A percentile compares a stretch with the other conserved stretches of the same genome.
phyloP scores from a whole-genome alignment of 2,329 filamentous ascomycete species.

The Apiospora arundinis region DNA sequence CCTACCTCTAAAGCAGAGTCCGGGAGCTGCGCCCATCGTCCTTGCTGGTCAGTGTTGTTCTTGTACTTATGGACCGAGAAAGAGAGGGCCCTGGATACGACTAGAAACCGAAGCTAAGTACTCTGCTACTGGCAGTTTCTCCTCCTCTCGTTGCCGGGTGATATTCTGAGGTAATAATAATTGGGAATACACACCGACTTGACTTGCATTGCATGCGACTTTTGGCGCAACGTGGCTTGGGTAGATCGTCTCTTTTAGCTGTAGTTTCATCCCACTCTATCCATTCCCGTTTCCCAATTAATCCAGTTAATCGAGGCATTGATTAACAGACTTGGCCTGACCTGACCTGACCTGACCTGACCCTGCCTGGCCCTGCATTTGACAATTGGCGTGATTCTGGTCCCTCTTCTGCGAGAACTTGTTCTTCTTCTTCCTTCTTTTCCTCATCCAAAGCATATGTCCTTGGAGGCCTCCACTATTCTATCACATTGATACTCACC shows the following conservation, averaged over 20 bases:
- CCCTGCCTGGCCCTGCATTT: slow-evolving; percentile 10
- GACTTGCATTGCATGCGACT: slow-evolving; percentile 11
- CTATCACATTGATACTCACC: background rate
- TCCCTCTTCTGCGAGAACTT: slow-evolving; percentile 12
- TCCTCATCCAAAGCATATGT: background rate
- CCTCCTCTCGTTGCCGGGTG: slow-evolving; percentile 11
- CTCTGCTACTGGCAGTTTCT: slow-evolving; percentile 1
- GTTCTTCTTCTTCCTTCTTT: slow-evolving; percentile 2
- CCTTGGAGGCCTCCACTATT: slow-evolving; percentile 12
- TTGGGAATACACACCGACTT: slow-evolving; percentile 18
- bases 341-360: slow-evolving; percentile 1
- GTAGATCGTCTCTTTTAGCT: slow-evolving; percentile 15
- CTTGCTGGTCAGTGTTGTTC: too few relatives aligned
- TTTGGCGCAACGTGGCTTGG: slow-evolving; percentile 18
- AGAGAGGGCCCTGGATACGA: background rate
- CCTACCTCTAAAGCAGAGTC: too few relatives aligned
- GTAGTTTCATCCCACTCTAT: slow-evolving; percentile 11
- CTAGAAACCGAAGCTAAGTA: background rate
- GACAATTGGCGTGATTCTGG: slow-evolving; percentile 10
- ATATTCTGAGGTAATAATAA: slow-evolving; percentile 18
- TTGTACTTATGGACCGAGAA: background rate
- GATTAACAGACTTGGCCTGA: background rate
- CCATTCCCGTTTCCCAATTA: background rate
- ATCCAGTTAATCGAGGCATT: background rate
- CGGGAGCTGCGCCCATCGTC: too few relatives aligned